Base-by-base conservation (phyloP, 225 moss, liverwort and hornwort genomes). In the Physcomitrium patens region DNA sequence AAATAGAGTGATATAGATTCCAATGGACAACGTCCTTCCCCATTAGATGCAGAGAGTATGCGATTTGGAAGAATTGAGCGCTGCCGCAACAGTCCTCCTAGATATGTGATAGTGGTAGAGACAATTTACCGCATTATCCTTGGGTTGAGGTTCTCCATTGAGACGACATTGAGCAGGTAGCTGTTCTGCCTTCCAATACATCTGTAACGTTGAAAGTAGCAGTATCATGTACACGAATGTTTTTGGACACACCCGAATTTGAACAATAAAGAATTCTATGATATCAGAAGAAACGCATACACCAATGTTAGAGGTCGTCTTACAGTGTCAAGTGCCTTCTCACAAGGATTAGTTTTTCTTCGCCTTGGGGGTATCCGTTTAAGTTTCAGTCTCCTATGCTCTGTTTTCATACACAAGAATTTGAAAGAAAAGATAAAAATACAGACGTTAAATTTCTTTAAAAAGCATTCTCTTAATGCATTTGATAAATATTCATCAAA, bases 271-370 rank as follows among this genome's bases (percentile, higher is more conserved):
- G 23, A 23, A 27, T 48, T 5, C n/a, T 55, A 24, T n/a, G 24
- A 9, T 17, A 42, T 65, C 12, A 44, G 10, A 60, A 59, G 9
- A 58, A 61, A n/a, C 1, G 54, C 14, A 43, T 51, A 23, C 6
- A 9, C 22, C 19, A 17, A 53, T 41, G 8, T 19, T 26, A 1
- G 20, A 37, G 0, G 5, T 41, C 77, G 82, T 81, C 77, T 81
- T 81, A 99, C 97, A 71, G 81, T 84, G 47, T 99, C 94, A 55
- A 94, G 91, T 42, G 83, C 71, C 66, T 85, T 94, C 79, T 99
- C 94, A 56, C 87, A 89, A 63, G 94, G 86, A 76, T 90, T 90
- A 3, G 73, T 87, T 71, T 93, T 94, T 50, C 70, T 86, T 12
- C 77, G 79, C 64, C 87, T 89, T 19, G 94, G 93, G 14, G 86